Conservation (phyloP, 1,139 yeast species). For the Blastobotrys persicus region DNA sequence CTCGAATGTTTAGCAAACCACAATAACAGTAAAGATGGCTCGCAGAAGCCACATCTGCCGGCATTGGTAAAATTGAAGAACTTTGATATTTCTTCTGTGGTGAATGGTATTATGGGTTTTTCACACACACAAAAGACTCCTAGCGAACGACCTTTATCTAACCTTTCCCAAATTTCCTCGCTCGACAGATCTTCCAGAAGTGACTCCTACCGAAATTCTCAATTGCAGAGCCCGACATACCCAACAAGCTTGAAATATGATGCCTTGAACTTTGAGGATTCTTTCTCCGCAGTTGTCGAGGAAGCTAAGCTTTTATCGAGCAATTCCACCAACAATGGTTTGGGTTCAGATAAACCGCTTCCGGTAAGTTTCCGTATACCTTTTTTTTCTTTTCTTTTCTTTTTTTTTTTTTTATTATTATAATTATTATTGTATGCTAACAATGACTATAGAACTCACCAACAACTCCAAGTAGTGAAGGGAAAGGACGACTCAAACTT, state of each 20-base stretch:
- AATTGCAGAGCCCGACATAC: neutral
- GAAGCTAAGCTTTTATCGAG: neutral
- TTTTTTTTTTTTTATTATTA: no score
- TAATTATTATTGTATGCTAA: no score
- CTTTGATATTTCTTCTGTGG: neutral
- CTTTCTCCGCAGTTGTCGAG: neutral
- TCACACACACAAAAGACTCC: neutral
- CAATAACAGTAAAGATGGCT: neutral
- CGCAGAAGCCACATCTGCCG: neutral
- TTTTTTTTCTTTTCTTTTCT: no score
- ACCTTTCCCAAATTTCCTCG: neutral
- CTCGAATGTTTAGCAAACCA: slow-evolving; percentile 19
- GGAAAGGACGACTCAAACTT: neutral
- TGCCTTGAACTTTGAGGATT: slow-evolving; percentile 2
- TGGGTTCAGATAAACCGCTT: neutral
- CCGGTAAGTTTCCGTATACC: neutral
- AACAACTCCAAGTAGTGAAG: neutral
- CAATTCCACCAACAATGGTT: neutral
- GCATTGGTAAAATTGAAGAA: neutral
- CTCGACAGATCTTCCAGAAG: neutral
- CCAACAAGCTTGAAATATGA: neutral
- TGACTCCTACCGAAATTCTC: neutral
- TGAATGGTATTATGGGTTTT: neutral
- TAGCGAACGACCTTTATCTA: neutral
- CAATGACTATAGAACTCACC: neutral